These are phyloP conservation scores for Sclerotinia trifoliorum DNA, from an alignment of 2,329 filamentous ascomycete genomes.

Conservation along the genomic window DNA sequence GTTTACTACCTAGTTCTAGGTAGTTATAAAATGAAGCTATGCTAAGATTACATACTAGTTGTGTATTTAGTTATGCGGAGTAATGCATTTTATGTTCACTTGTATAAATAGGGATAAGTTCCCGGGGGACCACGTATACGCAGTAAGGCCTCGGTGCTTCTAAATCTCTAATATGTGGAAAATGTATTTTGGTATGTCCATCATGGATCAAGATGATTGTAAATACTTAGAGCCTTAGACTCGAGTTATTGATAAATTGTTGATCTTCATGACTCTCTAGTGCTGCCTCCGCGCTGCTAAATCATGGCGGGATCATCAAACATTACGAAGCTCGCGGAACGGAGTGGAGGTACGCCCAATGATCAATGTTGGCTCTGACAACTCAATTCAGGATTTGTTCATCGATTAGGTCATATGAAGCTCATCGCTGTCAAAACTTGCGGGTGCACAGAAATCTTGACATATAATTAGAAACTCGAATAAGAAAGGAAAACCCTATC, in stretches of 20 bases:
- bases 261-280: background rate
- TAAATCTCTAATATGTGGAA: constrained; percentile 11
- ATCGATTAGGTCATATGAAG: background rate
- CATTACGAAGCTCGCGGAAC: background rate
- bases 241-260: background rate
- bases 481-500: background rate
- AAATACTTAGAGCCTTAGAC: background rate
- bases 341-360: background rate
- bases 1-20: no score
- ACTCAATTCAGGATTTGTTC: background rate
- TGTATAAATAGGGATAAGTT: constrained; percentile 13
- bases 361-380: background rate
- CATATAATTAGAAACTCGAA: background rate
- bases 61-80: background rate
- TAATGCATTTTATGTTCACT: background rate
- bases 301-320: background rate
- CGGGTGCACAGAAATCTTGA: background rate
- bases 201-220: background rate
- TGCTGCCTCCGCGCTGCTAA: no score
- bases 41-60: background rate
- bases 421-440: background rate
- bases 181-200: background rate
- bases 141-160: constrained; percentile 14
- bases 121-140: background rate
- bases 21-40: background rate